phyloP scores from a whole-genome alignment of 2,329 filamentous ascomycete genomes.

The Talaromyces sp. region DNA sequence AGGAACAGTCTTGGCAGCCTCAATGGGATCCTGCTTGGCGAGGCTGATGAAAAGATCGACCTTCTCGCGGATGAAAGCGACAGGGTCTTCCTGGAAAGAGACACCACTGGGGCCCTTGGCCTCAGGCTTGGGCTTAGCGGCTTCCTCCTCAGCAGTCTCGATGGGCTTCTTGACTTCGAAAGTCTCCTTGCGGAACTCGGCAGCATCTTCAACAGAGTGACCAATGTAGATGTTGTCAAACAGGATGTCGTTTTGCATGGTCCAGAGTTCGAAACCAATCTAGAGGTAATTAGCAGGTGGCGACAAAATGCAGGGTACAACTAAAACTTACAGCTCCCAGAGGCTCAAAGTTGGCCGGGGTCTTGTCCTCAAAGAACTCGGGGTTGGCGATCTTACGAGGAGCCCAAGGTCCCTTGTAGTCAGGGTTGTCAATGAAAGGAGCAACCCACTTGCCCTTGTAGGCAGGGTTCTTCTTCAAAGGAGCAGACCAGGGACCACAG shows the following conservation, averaged over 20 bases:
- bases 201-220: slow-evolving; percentile 89
- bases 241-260: slow-evolving; percentile 97
- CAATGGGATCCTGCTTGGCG: slow-evolving; percentile 73
- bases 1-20: slow-evolving; percentile 84
- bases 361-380: slow-evolving; percentile 95
- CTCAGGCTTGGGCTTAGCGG: slow-evolving; percentile 73
- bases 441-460: slow-evolving; percentile 99
- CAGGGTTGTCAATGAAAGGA: slow-evolving; percentile 91
- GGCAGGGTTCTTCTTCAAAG: slow-evolving; percentile 87
- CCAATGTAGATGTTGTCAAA: slow-evolving; percentile 99
- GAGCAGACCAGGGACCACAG: slow-evolving; percentile 88
- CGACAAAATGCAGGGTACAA: background rate
- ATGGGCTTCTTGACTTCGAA: slow-evolving; percentile 82
- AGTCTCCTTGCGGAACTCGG: slow-evolving; percentile 81
- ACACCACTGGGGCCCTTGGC: slow-evolving; percentile 55
- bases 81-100: slow-evolving; percentile 85
- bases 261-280: slow-evolving; percentile 99
- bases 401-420: slow-evolving; percentile 93
- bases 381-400: slow-evolving; percentile 97
- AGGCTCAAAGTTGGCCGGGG: slow-evolving; percentile 91
- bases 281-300: slow-evolving; percentile 29
- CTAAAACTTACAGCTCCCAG: slow-evolving; percentile 80
- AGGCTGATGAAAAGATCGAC: slow-evolving; percentile 84
- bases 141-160: slow-evolving; percentile 76
- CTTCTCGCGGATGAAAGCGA: slow-evolving; percentile 87